Evolutionary conservation across 2,329 filamentous ascomycete species (phyloP).

Genomic region (Macroventuria anomochaeta): DNA sequence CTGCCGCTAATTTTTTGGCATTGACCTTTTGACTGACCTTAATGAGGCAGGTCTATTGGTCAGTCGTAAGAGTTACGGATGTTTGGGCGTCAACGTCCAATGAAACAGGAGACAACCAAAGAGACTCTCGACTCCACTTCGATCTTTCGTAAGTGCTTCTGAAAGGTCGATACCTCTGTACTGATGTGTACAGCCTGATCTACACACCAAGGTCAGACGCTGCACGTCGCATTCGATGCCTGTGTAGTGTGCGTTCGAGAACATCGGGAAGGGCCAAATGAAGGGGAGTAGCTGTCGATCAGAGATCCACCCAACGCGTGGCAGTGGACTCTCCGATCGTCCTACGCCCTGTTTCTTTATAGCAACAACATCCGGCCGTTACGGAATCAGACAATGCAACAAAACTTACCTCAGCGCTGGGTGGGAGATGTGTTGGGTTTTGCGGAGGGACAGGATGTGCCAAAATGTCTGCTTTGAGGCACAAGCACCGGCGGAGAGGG

Average conservation of each 20-base stretch:
- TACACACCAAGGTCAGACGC: not conserved
- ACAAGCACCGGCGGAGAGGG: not conserved
- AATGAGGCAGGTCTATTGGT: constrained; percentile 4
- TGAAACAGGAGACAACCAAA: not conserved
- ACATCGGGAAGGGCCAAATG: constrained; percentile 4
- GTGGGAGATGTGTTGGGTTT: not conserved
- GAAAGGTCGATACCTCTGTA: not conserved
- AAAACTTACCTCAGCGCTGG: not conserved
- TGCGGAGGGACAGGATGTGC: not conserved
- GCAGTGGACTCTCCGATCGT: constrained; percentile 1
- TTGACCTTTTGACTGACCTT: not conserved
- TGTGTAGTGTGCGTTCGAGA: constrained; percentile 5
- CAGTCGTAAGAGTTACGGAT: not conserved
- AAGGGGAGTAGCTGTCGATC: constrained; percentile 14
- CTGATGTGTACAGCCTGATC: not conserved
- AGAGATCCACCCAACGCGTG: constrained; percentile 14
- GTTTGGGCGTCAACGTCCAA: not conserved
- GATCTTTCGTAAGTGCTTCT: not conserved
- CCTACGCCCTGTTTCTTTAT: not conserved
- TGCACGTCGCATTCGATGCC: not conserved
- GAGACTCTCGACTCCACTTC: not conserved
- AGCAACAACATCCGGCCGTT: not conserved
- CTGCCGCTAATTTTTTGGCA: constrained; percentile 16
- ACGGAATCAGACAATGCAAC: not conserved
- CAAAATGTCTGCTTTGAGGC: not conserved